Percentiles rank a stretch among this genome's conserved stretches.
Conservation (phyloP, 495 filamentous ascomycete species). For the Xylaria flabelliformis region DNA sequence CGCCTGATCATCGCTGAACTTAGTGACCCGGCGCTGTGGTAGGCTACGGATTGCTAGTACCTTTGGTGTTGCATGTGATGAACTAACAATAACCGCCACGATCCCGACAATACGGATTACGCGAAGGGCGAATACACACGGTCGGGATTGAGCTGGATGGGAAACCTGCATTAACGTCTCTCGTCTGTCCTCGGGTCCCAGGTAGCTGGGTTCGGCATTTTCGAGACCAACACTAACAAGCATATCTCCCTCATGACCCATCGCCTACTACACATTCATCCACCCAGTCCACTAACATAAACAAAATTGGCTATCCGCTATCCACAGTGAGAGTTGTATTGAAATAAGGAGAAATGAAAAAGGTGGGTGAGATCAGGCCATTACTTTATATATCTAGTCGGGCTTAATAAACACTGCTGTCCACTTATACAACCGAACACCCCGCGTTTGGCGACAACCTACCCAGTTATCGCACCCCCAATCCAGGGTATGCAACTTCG, state of each 20-base stretch:
- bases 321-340: neutral
- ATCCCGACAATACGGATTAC: conserved; percentile 23
- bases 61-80: conserved; percentile 20
- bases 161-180: conserved; percentile 10
- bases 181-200: neutral
- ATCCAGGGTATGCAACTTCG: neutral
- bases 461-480: neutral
- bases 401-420: neutral
- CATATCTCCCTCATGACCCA: neutral
- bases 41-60: conserved; percentile 20
- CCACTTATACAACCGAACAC: conserved; percentile 6
- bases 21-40: conserved; percentile 25
- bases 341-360: neutral
- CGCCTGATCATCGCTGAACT: conserved; percentile 1
- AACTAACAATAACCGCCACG: conserved; percentile 24
- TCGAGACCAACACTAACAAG: neutral
- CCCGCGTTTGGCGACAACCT: neutral
- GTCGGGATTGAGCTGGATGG: conserved; percentile 4
- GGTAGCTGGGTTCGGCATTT: conserved; percentile 19
- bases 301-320: neutral
- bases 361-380: conserved; percentile 8
- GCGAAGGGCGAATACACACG: neutral
- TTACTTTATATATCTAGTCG: neutral
- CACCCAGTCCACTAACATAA: neutral
- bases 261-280: neutral